Evolutionary conservation across 163 green algal genomes (phyloP).

Genomic region (Scenedesmus sp.): DNA sequence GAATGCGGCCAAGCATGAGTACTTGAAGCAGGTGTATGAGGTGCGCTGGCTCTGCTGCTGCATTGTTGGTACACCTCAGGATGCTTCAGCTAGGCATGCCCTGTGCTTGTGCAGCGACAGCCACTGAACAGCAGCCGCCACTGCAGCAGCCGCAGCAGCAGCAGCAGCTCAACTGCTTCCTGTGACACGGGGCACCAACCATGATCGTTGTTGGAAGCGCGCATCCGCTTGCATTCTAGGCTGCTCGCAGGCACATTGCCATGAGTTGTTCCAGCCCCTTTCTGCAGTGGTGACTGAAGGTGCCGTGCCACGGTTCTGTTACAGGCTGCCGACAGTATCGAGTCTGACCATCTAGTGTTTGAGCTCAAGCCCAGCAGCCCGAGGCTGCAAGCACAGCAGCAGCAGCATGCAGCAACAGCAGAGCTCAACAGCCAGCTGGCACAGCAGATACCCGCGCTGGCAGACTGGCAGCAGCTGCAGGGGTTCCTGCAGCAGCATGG

Average conservation of each 20-base stretch:
- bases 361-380: slow-evolving; percentile 42
- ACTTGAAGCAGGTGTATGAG: slow-evolving; percentile 43
- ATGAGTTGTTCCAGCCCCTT: too few species aligned
- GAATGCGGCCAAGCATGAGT: slow-evolving; percentile 47
- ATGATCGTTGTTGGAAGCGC: too few species aligned
- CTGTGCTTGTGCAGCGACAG: neutral
- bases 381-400: neutral
- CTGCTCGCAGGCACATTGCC: neutral
- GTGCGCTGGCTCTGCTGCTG: neutral
- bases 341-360: slow-evolving; percentile 33
- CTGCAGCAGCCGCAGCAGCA: neutral
- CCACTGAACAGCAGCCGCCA: neutral
- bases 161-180: neutral
- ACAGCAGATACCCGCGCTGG: neutral
- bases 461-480: slow-evolving; percentile 1
- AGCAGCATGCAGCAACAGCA: neutral
- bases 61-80: neutral
- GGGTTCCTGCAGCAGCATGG: slow-evolving; percentile 31
- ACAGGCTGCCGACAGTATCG: slow-evolving; percentile 46
- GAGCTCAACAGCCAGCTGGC: slow-evolving; percentile 31
- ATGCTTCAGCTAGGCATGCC: neutral
- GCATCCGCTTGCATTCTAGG: neutral
- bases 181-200: too few species aligned
- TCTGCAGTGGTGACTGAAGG: too few species aligned
- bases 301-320: neutral